Evolutionary conservation across 73 alveolate species (phyloP).

Genomic region (Breviolum minutum): DNA sequence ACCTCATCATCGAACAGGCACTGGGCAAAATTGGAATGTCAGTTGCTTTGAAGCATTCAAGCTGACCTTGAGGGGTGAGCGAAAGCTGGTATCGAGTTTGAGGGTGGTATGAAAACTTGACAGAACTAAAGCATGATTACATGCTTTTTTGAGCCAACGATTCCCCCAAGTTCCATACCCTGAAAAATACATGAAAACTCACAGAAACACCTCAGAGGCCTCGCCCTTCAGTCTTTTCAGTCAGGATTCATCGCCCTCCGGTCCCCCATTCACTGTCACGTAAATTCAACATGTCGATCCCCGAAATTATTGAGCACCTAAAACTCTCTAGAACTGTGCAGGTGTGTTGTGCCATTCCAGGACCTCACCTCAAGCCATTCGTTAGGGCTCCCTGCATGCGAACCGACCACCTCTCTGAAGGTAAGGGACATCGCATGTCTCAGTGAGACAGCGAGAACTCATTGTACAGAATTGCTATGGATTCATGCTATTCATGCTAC

Average conservation of each 20-base stretch:
- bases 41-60: not conserved
- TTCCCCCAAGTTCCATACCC: too few relatives aligned
- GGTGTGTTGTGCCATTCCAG: too few relatives aligned
- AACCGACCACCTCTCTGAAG: constrained; percentile 49
- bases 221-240: too few relatives aligned
- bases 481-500: not conserved
- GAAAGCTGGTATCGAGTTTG: not conserved
- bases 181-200: too few relatives aligned
- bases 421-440: constrained; percentile 77
- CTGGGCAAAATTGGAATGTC: not conserved
- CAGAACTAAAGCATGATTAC: not conserved
- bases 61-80: not conserved
- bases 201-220: too few relatives aligned
- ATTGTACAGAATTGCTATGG: not conserved
- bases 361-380: too few relatives aligned
- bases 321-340: too few relatives aligned
- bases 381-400: not conserved
- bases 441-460: not conserved
- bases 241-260: too few relatives aligned
- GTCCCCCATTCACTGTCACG: too few relatives aligned
- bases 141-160: not conserved
- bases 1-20: not conserved
- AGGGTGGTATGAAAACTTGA: not conserved
- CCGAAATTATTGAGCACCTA: too few relatives aligned
- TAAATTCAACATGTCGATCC: too few relatives aligned